Evolutionary conservation across 768 basidiomycete genomes (phyloP), one percentile per base, ranked within the genome.

Genomic region (Tulasnella sp.): DNA sequence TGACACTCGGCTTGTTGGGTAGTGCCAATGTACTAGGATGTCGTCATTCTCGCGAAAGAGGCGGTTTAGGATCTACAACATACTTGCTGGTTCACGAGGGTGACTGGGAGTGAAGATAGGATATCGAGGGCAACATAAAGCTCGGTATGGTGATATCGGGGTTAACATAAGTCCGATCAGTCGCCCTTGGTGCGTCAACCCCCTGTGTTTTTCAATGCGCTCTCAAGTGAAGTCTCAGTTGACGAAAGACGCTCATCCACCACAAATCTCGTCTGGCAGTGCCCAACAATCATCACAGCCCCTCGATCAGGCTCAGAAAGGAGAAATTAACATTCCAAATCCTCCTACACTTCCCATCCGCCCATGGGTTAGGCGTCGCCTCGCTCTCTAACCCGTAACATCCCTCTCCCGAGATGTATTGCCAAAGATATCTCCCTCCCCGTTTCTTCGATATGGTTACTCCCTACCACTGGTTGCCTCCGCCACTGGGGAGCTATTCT

Each of bases 401-500:
- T 70, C 80, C 19, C 73, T 87, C 51, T 75, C 77, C 51, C 86
- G 84, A 64, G 83, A 84, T 53, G 76, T 75, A 0, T 78, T 81
- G n/a, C 78, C 85, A 8, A 74, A 80, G 1, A 82, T 84, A 1
- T 91, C 90, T 0, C 85, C 89, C 0, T 84, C 85, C 1, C 95
- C 95, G 0, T 98, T 98, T 71, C 95, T 95, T 24, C 84, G 95
- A 43, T 99, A 98, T 68, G 96, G 95, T 24, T 90, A 96, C 68
- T 85, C 94, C 11, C 80, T 97, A 4, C 93, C 93, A 8, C 80
- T 86, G 4, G 80, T 78, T 7, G 80, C 88, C 1, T 85, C 84
- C 23, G 69, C 80, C n/a, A 78, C 76, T 5, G 96, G 96, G 7
- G 93, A 98, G 66, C 83, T 99, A 64, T 94, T 91, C 73, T 78